Evolutionary conservation across 2,329 filamentous ascomycete species (phyloP).

Genomic region (Monosporascus sp.): DNA sequence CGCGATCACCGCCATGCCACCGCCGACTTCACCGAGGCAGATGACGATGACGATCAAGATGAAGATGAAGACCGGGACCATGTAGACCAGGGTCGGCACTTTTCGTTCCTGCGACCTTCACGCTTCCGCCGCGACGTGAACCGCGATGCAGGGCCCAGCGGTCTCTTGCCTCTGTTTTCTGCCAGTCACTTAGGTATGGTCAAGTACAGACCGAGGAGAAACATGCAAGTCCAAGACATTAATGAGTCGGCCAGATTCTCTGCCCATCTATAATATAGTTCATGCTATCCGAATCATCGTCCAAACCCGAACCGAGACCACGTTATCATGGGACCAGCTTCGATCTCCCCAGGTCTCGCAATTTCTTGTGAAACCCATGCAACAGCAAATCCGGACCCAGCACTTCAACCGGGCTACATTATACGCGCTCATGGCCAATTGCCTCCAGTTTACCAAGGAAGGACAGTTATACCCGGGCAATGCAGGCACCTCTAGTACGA

Average conservation of each 20-base stretch:
- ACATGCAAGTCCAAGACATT: background rate
- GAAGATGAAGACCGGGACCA: constrained; percentile 28
- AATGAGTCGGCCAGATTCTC: constrained; percentile 54
- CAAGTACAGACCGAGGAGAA: background rate
- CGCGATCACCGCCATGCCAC: constrained; percentile 47
- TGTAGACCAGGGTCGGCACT: constrained; percentile 10
- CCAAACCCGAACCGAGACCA: constrained; percentile 81
- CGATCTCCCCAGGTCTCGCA: constrained; percentile 94
- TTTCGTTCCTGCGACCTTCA: constrained; percentile 12
- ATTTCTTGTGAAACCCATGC: constrained; percentile 92
- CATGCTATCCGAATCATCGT: constrained; percentile 85
- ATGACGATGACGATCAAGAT: constrained; percentile 44
- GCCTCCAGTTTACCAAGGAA: constrained; percentile 88
- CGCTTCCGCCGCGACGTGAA: constrained; percentile 34
- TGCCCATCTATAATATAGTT: constrained; percentile 86
- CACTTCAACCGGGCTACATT: constrained; percentile 84
- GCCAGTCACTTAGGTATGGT: constrained; percentile 65
- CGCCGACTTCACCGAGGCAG: constrained; percentile 61
- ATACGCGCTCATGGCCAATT: constrained; percentile 90
- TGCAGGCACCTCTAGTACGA: constrained; percentile 75
- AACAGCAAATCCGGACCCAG: constrained; percentile 75
- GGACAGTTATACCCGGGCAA: constrained; percentile 76
- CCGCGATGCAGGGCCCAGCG: constrained; percentile 22
- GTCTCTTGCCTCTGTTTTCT: constrained; percentile 71
- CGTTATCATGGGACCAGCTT: constrained; percentile 89